Percentiles rank a stretch among this genome's conserved stretches.
Conservation (phyloP, 108 stramenopile genomes). For the Asterionellopsis glacialis region DNA sequence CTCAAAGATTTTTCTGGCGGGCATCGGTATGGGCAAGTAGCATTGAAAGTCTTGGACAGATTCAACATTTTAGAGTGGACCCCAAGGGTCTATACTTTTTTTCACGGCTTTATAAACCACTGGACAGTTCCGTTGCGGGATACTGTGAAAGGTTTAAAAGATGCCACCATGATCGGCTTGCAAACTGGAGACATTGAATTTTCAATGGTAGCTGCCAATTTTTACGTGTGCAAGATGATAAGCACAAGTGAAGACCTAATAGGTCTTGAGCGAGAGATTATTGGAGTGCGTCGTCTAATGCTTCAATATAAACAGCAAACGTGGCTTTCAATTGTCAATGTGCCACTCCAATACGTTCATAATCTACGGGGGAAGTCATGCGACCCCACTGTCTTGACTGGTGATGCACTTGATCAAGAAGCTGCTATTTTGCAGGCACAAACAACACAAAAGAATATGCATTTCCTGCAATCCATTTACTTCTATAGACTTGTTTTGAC, state of each 20-base stretch:
- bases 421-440: no score
- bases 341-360: background rate
- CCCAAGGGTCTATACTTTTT: slow-evolving; percentile 16
- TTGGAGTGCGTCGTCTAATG: slow-evolving; percentile 2
- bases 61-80: slow-evolving; percentile 21
- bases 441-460: no score
- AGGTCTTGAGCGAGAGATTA: background rate
- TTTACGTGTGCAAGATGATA: background rate
- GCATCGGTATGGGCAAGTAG: slow-evolving; percentile 30
- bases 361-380: slow-evolving; percentile 1
- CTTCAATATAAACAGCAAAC: background rate
- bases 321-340: background rate
- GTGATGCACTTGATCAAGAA: background rate
- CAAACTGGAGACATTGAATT: slow-evolving; percentile 26
- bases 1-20: slow-evolving; percentile 20
- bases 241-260: background rate
- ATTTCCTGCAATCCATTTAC: no score
- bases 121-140: no score
- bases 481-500: no score
- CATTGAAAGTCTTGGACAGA: slow-evolving; percentile 24
- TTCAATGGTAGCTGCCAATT: slow-evolving; percentile 8
- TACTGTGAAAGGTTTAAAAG: background rate
- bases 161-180: slow-evolving; percentile 3
- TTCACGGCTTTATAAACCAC: slow-evolving; percentile 26
- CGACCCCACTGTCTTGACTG: background rate